Evolutionary conservation across 768 basidiomycete genomes (phyloP).

Genomic region (Phaeolepiota aurea): DNA sequence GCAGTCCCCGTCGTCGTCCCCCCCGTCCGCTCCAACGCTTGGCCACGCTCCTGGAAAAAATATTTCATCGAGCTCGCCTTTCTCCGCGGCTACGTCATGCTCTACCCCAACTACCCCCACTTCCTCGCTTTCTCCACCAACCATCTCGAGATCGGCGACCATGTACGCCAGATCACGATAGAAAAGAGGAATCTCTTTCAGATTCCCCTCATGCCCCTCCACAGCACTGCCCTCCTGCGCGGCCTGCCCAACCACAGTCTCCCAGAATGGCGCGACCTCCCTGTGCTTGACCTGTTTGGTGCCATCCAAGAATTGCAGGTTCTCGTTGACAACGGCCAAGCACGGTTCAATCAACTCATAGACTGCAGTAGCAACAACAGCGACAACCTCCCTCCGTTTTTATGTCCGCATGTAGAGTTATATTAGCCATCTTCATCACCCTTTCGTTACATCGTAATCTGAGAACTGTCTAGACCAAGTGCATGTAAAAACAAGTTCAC

Average conservation of each 20-base stretch:
- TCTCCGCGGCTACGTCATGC: slow-evolving; percentile 79
- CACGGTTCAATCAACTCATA: slow-evolving; percentile 24
- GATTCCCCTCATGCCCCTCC: slow-evolving; percentile 59
- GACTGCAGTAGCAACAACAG: too few relatives aligned
- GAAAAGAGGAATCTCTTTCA: slow-evolving; percentile 59
- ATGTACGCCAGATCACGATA: slow-evolving; percentile 53
- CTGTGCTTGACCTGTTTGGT: slow-evolving; percentile 65
- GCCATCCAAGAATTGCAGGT: slow-evolving; percentile 25
- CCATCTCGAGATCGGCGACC: slow-evolving; percentile 78
- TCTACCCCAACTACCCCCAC: slow-evolving; percentile 75
- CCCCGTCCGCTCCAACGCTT: slow-evolving; percentile 68
- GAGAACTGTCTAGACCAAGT: slow-evolving; percentile 59
- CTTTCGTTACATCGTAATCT: slow-evolving; percentile 52
- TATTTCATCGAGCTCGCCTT: slow-evolving; percentile 84
- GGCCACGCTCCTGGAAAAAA: slow-evolving; percentile 82
- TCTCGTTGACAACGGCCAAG: slow-evolving; percentile 22
- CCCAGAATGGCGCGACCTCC: slow-evolving; percentile 46
- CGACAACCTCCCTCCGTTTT: too few relatives aligned
- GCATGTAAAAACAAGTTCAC: slow-evolving; percentile 89
- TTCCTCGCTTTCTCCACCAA: slow-evolving; percentile 83
- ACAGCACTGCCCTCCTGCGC: slow-evolving; percentile 11
- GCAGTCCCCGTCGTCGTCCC: slow-evolving; percentile 48
- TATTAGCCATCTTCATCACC: too few relatives aligned
- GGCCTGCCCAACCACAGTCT: slow-evolving; percentile 44
- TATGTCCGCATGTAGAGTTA: too few relatives aligned